A percentile compares a stretch with the other conserved stretches of the same genome.
Evolutionary conservation across 306 rosid genomes (phyloP).

Genomic region (Cajanus cajan): DNA sequence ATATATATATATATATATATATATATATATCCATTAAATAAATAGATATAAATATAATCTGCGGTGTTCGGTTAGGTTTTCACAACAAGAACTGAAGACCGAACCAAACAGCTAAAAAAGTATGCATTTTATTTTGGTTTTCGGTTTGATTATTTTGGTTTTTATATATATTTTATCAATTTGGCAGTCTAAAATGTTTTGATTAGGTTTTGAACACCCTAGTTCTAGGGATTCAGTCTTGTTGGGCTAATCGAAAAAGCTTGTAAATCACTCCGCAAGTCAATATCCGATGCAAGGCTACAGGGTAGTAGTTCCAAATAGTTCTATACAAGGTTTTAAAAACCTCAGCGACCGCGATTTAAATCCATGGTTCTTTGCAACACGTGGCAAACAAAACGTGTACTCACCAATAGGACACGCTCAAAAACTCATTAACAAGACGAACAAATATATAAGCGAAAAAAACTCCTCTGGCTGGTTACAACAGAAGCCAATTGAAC

Average conservation of each 20-base stretch:
- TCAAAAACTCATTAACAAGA: background rate
- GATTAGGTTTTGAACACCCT: no score
- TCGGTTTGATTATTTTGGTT: no score
- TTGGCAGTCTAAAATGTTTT: no score
- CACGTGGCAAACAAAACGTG: constrained; percentile 13
- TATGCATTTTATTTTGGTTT: no score
- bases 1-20: no score
- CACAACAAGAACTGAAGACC: no score
- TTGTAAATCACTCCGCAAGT: background rate
- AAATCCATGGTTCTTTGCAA: background rate
- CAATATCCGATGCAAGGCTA: background rate
- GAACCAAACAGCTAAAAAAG: no score
- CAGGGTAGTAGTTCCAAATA: background rate
- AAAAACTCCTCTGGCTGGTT: background rate
- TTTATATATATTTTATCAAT: no score
- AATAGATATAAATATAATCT: no score
- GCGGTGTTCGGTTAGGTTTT: no score
- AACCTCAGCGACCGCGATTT: background rate
- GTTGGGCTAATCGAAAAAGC: background rate
- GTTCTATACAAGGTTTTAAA: background rate
- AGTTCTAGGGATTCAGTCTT: background rate
- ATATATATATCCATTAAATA: no score
- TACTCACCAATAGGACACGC: background rate
- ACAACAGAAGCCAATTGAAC: background rate
- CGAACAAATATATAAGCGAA: background rate